A percentile compares a stretch with the other conserved stretches of the same genome.
phyloP scores from a whole-genome alignment of 2,329 filamentous ascomycete species.

The Venturia oleaginea region DNA sequence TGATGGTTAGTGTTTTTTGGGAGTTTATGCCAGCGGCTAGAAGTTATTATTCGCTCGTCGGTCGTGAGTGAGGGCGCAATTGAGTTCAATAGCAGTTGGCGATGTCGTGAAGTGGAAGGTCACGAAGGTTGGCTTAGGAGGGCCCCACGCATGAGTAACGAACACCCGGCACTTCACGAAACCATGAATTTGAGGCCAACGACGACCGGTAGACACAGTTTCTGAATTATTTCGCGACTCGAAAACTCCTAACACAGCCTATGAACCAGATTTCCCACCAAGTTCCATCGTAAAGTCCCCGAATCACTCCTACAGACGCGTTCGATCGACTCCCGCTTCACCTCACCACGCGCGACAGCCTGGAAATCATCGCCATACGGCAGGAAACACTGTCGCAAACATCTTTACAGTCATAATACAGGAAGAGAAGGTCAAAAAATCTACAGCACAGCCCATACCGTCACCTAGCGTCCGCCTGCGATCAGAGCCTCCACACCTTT shows the following conservation, averaged over 20 bases:
- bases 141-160: neutral
- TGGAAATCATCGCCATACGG: neutral
- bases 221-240: neutral
- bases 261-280: neutral
- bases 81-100: neutral
- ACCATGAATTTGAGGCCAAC: neutral
- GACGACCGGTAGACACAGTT: neutral
- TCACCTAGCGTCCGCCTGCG: neutral
- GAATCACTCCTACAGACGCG: neutral
- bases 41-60: neutral
- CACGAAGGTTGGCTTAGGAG: neutral
- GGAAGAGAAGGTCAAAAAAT: neutral
- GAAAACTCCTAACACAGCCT: neutral
- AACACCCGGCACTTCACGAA: neutral
- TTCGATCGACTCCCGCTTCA: neutral
- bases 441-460: neutral
- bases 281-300: neutral
- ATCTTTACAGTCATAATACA: neutral
- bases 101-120: neutral
- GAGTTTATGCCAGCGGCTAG: neutral
- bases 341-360: neutral
- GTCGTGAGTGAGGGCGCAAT: neutral
- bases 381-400: neutral
- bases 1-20: conserved; percentile 26
- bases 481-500: neutral